Base-by-base conservation (phyloP, 75 land plant species). In the Azolla pinnata region DNA sequence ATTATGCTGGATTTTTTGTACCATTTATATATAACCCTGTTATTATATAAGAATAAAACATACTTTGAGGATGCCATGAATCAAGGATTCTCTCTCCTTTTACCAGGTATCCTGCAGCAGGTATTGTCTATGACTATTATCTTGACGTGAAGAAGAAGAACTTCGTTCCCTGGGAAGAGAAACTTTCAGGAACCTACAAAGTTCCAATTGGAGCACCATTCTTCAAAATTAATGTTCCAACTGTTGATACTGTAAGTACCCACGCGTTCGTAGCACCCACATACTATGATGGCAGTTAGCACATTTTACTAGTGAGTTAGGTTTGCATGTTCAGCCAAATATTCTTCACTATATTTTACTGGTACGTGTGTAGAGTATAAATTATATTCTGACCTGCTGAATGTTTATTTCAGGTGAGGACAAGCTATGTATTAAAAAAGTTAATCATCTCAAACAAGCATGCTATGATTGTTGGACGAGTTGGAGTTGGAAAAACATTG, bases 401-500 rank as follows among this genome's bases (percentile, higher is more conserved):
- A n/a, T n/a, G n/a, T n/a, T 7, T 30, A 54, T 4, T 4, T 1
- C 45, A 69, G 71, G 66, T 69, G 44, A 49, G 71, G 30, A 53
- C 64, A 7, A 69, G 64, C 65, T 69, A 28, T 55, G 29, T 69
- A 20, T 33, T 69, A 14, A 69, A 69, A 23, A 69, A n/a, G 19
- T 34, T 69, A n/a, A 51, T 62, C 4, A 27, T 60, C 3, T 46
- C 71, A 40, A 69, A 53, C 5, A 45, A 67, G 30, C 71, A 69
- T 62, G 31, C 71, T 35, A 42, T 69, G 44, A 40, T 69, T 32
- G 71, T 69, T 54, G 71, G 71, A 38, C 49, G 55, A 33, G 71
- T 69, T 35, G 71, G 71, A n/a, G 71, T 69, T 32, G 71, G 71
- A 1, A 69, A 69, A 42, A 69, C 71, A 28, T 55, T 69, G 47